These are phyloP conservation scores for Trichomonas tenax DNA, from an alignment of 208 protist genomes.

Conservation along the genomic window DNA sequence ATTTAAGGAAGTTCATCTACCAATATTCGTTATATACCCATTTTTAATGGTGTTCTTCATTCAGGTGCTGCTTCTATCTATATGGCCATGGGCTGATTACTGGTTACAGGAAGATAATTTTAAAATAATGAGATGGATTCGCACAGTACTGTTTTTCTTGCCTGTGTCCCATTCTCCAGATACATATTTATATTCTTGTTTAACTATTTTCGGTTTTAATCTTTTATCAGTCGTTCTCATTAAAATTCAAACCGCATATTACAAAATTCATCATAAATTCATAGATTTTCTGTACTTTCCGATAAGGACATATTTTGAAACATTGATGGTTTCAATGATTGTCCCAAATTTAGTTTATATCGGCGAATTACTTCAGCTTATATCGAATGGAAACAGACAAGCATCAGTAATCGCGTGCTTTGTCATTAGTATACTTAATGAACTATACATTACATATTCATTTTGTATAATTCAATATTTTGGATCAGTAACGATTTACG, in stretches of 20 bases:
- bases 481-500: neutral
- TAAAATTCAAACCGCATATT: neutral
- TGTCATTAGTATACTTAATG: neutral
- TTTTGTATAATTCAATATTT: neutral
- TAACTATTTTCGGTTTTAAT: neutral
- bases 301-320: neutral
- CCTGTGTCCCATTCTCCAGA: neutral
- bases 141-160: neutral
- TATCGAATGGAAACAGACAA: neutral
- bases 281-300: neutral
- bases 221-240: neutral
- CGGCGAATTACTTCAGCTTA: neutral
- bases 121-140: neutral
- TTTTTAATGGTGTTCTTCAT: neutral
- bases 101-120: neutral
- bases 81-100: neutral
- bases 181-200: neutral
- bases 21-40: neutral
- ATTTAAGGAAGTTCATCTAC: neutral
- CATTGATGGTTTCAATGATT: neutral
- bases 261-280: neutral
- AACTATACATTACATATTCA: neutral
- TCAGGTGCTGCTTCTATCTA: neutral
- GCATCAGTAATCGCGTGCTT: neutral
- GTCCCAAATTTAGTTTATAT: neutral